phyloP scores from a whole-genome alignment of 1,139 yeast species.

The Magnusiomyces suaveolens region DNA sequence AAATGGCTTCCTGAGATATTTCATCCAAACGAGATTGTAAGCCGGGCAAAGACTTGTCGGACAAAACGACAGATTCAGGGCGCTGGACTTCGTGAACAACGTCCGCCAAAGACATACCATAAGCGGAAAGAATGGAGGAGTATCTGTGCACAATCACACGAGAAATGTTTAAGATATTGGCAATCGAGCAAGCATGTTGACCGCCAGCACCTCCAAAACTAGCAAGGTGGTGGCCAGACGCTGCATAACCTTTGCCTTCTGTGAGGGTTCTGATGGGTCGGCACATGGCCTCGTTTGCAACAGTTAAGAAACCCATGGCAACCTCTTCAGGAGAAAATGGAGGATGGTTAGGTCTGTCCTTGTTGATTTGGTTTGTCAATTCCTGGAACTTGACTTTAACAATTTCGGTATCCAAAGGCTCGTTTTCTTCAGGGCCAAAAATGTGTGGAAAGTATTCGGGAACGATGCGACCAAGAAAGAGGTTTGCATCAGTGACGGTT shows the following conservation, averaged over 20 bases:
- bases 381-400: slow-evolving; percentile 36
- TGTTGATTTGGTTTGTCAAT: slow-evolving; percentile 37
- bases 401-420: slow-evolving; percentile 39
- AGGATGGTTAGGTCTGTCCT: slow-evolving; percentile 26
- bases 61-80: slow-evolving; percentile 38
- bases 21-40: slow-evolving; percentile 33
- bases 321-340: slow-evolving; percentile 36
- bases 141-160: slow-evolving; percentile 40
- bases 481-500: slow-evolving; percentile 48
- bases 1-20: slow-evolving; percentile 31
- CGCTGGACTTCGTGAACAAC: slow-evolving; percentile 50
- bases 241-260: slow-evolving; percentile 42
- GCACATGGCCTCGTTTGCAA: slow-evolving; percentile 45
- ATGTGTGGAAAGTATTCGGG: slow-evolving; percentile 46
- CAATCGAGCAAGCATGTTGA: slow-evolving; percentile 43
- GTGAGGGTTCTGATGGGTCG: slow-evolving; percentile 44
- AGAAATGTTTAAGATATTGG: slow-evolving; percentile 37
- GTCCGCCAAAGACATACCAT: slow-evolving; percentile 46
- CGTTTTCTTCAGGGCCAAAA: slow-evolving; percentile 44
- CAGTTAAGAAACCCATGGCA: slow-evolving; percentile 43
- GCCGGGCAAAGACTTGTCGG: slow-evolving; percentile 26
- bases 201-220: slow-evolving; percentile 51
- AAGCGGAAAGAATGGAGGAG: slow-evolving; percentile 44
- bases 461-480: slow-evolving; percentile 42
- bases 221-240: slow-evolving; percentile 38